Percentiles rank a stretch among this genome's conserved stretches.
phyloP scores from a whole-genome alignment of 2,329 filamentous ascomycete species.

The Metarhizium album region DNA sequence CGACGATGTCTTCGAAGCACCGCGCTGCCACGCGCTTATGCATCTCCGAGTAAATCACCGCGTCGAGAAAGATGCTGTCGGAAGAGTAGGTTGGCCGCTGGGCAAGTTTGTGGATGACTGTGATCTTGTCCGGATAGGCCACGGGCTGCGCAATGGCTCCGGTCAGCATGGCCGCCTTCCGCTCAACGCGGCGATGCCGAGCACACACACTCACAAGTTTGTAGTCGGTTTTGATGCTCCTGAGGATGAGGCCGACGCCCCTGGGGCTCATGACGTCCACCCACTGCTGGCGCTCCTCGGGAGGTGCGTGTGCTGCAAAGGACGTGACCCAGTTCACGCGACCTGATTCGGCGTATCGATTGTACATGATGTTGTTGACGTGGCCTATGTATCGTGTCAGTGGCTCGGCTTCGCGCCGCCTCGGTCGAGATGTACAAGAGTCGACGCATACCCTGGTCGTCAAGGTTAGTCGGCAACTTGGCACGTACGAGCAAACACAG shows the following conservation, averaged over 20 bases:
- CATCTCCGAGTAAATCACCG: conserved; percentile 62
- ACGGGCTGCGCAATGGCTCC: conserved; percentile 48
- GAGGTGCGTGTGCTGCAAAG: conserved; percentile 53
- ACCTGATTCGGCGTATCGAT: conserved; percentile 71
- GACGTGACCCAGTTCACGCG: conserved; percentile 70
- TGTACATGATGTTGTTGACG: conserved; percentile 80
- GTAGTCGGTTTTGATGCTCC: conserved; percentile 71
- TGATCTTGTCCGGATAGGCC: conserved; percentile 71
- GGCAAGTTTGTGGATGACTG: conserved; percentile 70
- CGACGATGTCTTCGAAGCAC: conserved; percentile 46
- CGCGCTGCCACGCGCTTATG: conserved; percentile 63
- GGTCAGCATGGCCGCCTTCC: background rate
- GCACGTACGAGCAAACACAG: background rate
- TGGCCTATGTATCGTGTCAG: conserved; percentile 33
- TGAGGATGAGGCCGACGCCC: conserved; percentile 63
- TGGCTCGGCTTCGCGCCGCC: background rate
- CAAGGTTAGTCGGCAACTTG: background rate
- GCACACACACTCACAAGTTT: conserved; percentile 64
- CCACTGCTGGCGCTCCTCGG: conserved; percentile 54
- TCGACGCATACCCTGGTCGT: background rate
- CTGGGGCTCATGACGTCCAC: conserved; percentile 54
- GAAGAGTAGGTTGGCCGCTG: conserved; percentile 31
- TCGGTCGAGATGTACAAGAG: no score
- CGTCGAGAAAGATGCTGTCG: conserved; percentile 46
- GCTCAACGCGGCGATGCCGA: no score